Conservation (phyloP, 805 yeast genomes). For the Saccharomycopsis javanensis region DNA sequence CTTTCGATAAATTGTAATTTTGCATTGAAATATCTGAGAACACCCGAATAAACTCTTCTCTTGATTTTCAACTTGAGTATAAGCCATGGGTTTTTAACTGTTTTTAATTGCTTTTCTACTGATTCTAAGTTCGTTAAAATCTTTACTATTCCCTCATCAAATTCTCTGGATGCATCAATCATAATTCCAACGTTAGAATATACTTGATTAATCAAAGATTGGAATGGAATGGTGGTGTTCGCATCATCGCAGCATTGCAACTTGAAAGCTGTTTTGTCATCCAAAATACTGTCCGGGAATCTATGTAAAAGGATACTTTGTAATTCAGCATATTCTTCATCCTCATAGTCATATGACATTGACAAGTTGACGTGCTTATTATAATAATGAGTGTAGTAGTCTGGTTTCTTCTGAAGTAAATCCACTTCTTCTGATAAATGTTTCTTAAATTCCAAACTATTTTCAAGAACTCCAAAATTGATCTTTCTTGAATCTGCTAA, state of each 20-base stretch:
- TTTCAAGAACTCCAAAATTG: constrained; percentile 28
- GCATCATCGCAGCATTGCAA: background rate
- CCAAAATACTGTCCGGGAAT: background rate
- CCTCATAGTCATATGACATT: background rate
- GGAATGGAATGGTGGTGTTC: background rate
- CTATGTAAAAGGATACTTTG: background rate
- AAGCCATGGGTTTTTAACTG: background rate
- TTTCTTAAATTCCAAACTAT: constrained; percentile 26
- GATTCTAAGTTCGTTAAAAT: constrained; percentile 14
- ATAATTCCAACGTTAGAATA: background rate
- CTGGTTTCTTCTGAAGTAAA: background rate
- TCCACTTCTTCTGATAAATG: constrained; percentile 32
- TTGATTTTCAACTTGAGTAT: background rate
- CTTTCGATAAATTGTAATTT: constrained; percentile 37
- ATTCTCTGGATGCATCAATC: background rate
- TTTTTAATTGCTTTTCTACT: background rate
- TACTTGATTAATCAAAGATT: background rate
- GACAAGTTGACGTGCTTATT: background rate
- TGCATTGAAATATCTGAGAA: constrained; percentile 28
- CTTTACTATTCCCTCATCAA: constrained; percentile 15
- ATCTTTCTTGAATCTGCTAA: constrained; percentile 41
- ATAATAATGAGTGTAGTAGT: background rate
- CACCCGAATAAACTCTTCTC: background rate
- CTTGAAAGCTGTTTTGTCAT: background rate
- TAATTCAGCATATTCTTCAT: background rate